Percentiles rank a stretch among this genome's conserved stretches.
phyloP scores from a whole-genome alignment of 306 rosid genomes.

The Medicago truncatula region MtrunA17r5.0-ANR NC_053046.1:7305001-7305500 shows the following conservation, averaged over 20 bases:
- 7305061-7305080: slow-evolving; percentile 83
- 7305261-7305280: slow-evolving; percentile 90
- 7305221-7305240: slow-evolving; percentile 78
- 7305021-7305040: slow-evolving; percentile 83
- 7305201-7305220: slow-evolving; percentile 95
- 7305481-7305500: slow-evolving; percentile 40
- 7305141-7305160: slow-evolving; percentile 77
- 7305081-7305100: slow-evolving; percentile 45
- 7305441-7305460: slow-evolving; percentile 54
- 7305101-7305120: slow-evolving; percentile 59
- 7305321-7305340: slow-evolving; percentile 88
- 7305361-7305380: slow-evolving; percentile 96
- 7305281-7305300: slow-evolving; percentile 87
- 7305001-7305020: slow-evolving; percentile 81
- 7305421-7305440: slow-evolving; percentile 62
- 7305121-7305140: slow-evolving; percentile 83
- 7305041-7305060: slow-evolving; percentile 85
- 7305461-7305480: slow-evolving; percentile 77
- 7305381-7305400: slow-evolving; percentile 61
- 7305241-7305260: slow-evolving; percentile 95
- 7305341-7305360: slow-evolving; percentile 94
- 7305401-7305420: slow-evolving; percentile 59
- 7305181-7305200: slow-evolving; percentile 76
- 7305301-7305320: slow-evolving; percentile 95
- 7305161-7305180: slow-evolving; percentile 75